Evolutionary conservation across 331 rosid genomes (phyloP), one percentile per base, ranked within the genome.

Genomic region (Dryas integrifolia): DNA sequence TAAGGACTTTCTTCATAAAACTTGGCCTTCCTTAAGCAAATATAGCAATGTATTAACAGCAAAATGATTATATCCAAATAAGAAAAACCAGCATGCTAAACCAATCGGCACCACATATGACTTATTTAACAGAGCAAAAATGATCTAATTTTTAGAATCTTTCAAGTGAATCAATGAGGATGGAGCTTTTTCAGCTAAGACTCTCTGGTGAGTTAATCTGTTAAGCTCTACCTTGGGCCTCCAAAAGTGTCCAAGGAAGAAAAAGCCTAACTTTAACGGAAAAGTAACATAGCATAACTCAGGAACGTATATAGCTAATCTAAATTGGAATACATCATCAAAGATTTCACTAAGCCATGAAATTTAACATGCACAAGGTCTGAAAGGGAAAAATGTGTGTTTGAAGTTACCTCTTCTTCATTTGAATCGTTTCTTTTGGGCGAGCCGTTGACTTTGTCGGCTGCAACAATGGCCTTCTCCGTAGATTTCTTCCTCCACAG

Each of bases 401-500:
- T 18, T 18, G 55, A 64, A 46, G 57, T 70, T 76, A 88, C 98
- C 96, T 85, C 96, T 47, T 82, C 84, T 73, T 81, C 92, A 80
- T 84, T 30, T 30, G 35, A 30, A 30, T 30, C 35, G 3, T 30
- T 85, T 80, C 78, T 89, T 21, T 81, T 85, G 57, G 69, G 65
- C 70, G 80, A 47, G 68, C 48, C 59, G 70, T 78, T 79, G 41
- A 85, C 43, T 65, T 80, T 86, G 45, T 92, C 96, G 43, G 65
- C 55, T 49, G 80, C 62, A 65, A 76, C 52, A 68, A 57, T 68
- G 56, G 80, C 39, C 79, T 90, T 92, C 62, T 88, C 96, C 0
- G 87, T 68, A 38, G 91, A 65, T 81, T 82, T 92, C 85, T 90
- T 90, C 73, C 72, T 89, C 98, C 96, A 90, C 61, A 66, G 83